phyloP scores from a whole-genome alignment of 1,284 basidiomycete genomes.

The Cryptococcus sp. region DNA sequence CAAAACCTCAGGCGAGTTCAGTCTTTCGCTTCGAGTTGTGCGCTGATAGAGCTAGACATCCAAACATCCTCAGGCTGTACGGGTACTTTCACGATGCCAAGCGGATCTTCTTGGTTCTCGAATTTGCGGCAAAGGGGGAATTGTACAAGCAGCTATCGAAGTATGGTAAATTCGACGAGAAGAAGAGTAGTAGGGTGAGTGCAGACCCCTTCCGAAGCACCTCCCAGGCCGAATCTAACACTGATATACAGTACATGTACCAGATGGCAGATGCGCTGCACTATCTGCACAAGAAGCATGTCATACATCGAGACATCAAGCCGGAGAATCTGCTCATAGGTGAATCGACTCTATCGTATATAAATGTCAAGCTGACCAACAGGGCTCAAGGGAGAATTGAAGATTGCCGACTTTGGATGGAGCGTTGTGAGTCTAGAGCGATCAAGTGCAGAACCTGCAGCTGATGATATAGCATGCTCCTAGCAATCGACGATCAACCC shows the following conservation, averaged over 20 bases:
- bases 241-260: conserved; percentile 67
- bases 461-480: conserved; percentile 64
- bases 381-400: conserved; percentile 84
- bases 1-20: conserved; percentile 66
- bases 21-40: neutral
- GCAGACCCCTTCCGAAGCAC: no score
- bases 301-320: conserved; percentile 99
- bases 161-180: conserved; percentile 78
- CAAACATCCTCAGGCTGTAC: conserved; percentile 87
- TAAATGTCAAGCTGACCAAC: neutral
- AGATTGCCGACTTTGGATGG: conserved; percentile 99
- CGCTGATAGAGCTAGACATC: conserved; percentile 57
- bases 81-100: conserved; percentile 98
- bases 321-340: conserved; percentile 95
- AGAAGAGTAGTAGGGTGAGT: conserved; percentile 60
- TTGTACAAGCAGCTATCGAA: conserved; percentile 92
- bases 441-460: neutral
- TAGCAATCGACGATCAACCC: conserved; percentile 66
- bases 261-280: conserved; percentile 96
- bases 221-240: no score
- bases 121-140: conserved; percentile 93
- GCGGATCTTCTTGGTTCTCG: conserved; percentile 96
- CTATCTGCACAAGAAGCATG: conserved; percentile 92
- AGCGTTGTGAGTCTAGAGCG: conserved; percentile 55
- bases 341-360: neutral